Evolutionary conservation across 495 filamentous ascomycete species (phyloP), one percentile per base, ranked within the genome.

Genomic region (Neurospora sp.): DNA sequence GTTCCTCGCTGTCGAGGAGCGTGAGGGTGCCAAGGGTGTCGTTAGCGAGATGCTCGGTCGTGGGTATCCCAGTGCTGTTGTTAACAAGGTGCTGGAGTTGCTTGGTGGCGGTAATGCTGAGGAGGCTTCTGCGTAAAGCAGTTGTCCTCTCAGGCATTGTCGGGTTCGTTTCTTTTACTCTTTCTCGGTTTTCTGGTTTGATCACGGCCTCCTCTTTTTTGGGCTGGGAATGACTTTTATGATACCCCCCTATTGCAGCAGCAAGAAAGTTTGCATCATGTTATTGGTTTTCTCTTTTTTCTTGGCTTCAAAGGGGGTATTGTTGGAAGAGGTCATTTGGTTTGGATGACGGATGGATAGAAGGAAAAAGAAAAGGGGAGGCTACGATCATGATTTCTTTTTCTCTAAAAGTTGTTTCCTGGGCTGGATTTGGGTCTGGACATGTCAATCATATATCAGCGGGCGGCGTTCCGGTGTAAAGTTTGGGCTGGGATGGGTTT

Each of bases 11-110:
- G 92, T 91, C 0, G 91, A 96, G 76, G 91, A 97, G 75, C 89
- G 91, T 38, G 86, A 89, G 40, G 85, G 84, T 39, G 96, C 96
- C 46, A 88, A 92, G 79, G 80, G 70, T 38, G 91, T 96, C 39
- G 96, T 97, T 46, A 86, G 91, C 72, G 96, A 99, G 86, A 98
- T 97, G 90, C 86, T 96, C 46, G 89, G 88, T 42, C 86, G 95
- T 54, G 95, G 96, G 20, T 99, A 99, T 79, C 96, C 96, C 38
- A 87, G 89, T 71, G 95, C 96, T 8, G 96, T 99, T 8, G 91
- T 93, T 35, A 90, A 90, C 83, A 98, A 97, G 87, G 92, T 98
- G 73, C 83, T 93, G 31, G 96, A 98, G 80, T 85, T 99, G 69
- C 90, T 99, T 48, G 92, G 92, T 72, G 90, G 90, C 69, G 88